These are phyloP conservation scores for Tulasnella sp. DNA, from an alignment of 768 basidiomycete genomes.

Conservation along the genomic window DNA sequence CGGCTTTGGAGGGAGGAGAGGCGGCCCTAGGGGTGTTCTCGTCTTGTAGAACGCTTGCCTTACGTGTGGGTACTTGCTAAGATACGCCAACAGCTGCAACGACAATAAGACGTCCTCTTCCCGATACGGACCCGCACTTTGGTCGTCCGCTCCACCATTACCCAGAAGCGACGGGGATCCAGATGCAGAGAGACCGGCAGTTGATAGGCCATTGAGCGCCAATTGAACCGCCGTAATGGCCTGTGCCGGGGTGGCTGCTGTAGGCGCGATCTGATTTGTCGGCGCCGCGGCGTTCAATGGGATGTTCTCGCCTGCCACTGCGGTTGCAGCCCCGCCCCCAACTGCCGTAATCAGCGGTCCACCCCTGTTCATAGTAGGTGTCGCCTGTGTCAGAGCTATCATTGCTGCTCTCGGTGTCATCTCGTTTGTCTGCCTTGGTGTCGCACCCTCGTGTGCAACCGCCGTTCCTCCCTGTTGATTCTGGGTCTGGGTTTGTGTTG, in stretches of 20 bases:
- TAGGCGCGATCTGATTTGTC: background rate
- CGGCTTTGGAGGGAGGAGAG: slow-evolving; percentile 17
- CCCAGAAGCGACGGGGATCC: background rate
- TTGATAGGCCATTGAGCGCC: slow-evolving; percentile 5
- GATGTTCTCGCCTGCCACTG: background rate
- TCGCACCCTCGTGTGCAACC: background rate
- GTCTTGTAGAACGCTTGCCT: slow-evolving; percentile 91
- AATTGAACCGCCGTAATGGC: slow-evolving; percentile 10
- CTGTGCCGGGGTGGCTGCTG: slow-evolving; percentile 8
- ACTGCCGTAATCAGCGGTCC: background rate
- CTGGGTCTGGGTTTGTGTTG: slow-evolving; percentile 18
- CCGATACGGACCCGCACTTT: slow-evolving; percentile 54
- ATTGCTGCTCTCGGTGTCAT: slow-evolving; percentile 5
- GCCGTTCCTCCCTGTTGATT: slow-evolving; percentile 23
- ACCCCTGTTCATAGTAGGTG: slow-evolving; percentile 2
- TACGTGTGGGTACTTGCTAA: slow-evolving; percentile 97
- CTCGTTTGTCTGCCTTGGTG: slow-evolving; percentile 1
- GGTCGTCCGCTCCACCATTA: background rate
- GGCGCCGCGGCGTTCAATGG: background rate
- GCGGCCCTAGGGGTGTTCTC: slow-evolving; percentile 28
- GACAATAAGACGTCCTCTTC: slow-evolving; percentile 90
- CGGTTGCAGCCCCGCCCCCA: background rate
- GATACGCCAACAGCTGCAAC: slow-evolving; percentile 87
- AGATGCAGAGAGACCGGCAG: slow-evolving; percentile 6
- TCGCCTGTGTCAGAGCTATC: slow-evolving; percentile 5